Conservation (phyloP, 306 rosid species). For the Cotoneaster glaucophyllus region DNA sequence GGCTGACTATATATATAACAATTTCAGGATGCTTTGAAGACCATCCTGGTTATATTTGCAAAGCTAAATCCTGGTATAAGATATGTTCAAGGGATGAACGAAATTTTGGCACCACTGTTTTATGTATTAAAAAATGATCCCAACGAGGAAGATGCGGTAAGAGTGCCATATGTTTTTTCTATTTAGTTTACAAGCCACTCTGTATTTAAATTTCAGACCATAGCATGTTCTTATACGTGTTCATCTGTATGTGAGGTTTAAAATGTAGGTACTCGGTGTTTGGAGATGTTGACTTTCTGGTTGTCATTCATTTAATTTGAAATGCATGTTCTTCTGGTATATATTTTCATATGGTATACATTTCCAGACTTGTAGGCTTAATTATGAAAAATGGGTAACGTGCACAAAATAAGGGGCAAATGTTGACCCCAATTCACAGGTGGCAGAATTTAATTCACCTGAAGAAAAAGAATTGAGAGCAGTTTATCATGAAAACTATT, state of each 20-base stretch:
- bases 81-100: slow-evolving; percentile 99
- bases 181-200: background rate
- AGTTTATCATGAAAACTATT: background rate
- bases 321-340: background rate
- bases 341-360: background rate
- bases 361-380: background rate
- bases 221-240: background rate
- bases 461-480: background rate
- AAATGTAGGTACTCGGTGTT: background rate
- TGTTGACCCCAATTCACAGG: background rate
- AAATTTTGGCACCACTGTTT: slow-evolving; percentile 87
- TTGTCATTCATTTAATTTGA: background rate
- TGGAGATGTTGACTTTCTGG: background rate
- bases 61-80: slow-evolving; percentile 95
- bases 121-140: slow-evolving; percentile 87
- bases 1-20: slow-evolving; percentile 12
- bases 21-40: slow-evolving; percentile 85
- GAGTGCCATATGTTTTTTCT: slow-evolving; percentile 18
- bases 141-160: slow-evolving; percentile 79
- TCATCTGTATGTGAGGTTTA: background rate
- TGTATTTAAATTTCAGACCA: background rate
- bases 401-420: background rate
- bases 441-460: background rate
- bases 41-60: slow-evolving; percentile 77
- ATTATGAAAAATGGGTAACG: background rate